Base-by-base conservation (phyloP, 1,284 basidiomycete species). In the Schizophyllum amplum region DNA sequence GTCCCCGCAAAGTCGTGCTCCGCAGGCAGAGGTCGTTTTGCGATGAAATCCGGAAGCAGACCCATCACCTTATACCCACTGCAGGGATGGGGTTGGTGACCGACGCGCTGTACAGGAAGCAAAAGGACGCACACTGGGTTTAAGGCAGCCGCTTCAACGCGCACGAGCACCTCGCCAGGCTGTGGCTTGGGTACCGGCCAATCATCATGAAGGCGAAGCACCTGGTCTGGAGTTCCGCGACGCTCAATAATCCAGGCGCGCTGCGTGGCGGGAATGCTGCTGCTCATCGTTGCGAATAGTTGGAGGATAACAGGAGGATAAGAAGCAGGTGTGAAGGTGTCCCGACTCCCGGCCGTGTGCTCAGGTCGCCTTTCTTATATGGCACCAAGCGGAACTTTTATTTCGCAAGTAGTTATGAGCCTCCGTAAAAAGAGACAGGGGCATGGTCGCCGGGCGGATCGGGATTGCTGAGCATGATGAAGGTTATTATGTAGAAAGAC, bases 1-100 rank as follows among this genome's bases (percentile, higher is more conserved):
- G 79, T 69, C 0, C 87, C 88, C 0, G 84, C 71, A 52, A 88
- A 70, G 63, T 90, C 88, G 55, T 77, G 68, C 62, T 84, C 85
- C 42, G 81, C 72, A 5, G 80, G 69, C 42, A 79, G 69, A 1
- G 84, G 83, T 50, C 80, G 71, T 20, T 69, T 69, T 4, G 74
- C 71, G 0, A 83, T 24, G 53, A 81, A 70, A 54, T 76, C 75
- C 4, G 86, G 82, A 3, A 81, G 26, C 4, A 71, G 5, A n/a
- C 68, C 68, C 76, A 86, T 79, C 1, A 82, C 4, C 65, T 86
- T 86, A 64, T 79, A 81, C 0, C 80, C 81, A 47, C 79, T 82
- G 59, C 5, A 2, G n/a, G n/a, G n/a, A n/a, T n/a, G n/a, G n/a
- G 9, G 25, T 25, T 52, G 20, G 50, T 49, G 27, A 24, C 50